Conservation (phyloP, 768 basidiomycete genomes). For the Panaeolus papilionaceus region DNA sequence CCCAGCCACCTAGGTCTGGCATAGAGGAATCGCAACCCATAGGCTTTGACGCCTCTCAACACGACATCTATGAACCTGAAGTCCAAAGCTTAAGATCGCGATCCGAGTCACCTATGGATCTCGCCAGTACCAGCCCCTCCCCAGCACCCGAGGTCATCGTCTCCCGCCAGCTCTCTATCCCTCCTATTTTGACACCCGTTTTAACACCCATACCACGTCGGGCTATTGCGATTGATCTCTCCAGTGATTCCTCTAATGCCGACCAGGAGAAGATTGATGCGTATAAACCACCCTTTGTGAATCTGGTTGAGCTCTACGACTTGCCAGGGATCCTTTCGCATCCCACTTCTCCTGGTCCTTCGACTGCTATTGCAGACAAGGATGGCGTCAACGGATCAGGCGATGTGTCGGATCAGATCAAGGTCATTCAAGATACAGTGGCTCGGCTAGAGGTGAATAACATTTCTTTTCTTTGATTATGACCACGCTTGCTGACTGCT, state of each 20-base stretch:
- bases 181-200: conserved; percentile 18
- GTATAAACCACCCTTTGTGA: conserved; percentile 13
- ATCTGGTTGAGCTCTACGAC: background rate
- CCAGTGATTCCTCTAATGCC: background rate
- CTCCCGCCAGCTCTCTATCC: conserved; percentile 21
- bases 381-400: background rate
- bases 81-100: conserved; percentile 35
- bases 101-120: conserved; percentile 56
- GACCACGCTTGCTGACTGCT: background rate
- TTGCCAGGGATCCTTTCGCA: background rate
- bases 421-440: background rate
- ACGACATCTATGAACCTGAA: conserved; percentile 23
- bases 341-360: background rate
- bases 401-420: background rate
- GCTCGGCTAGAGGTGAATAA: background rate
- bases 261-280: conserved; percentile 17
- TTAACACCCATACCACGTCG: background rate
- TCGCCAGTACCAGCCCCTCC: conserved; percentile 44
- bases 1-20: background rate
- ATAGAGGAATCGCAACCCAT: conserved; percentile 4
- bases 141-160: conserved; percentile 25
- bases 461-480: background rate
- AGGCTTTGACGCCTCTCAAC: conserved; percentile 20
- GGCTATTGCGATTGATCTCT: background rate
- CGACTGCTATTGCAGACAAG: background rate